Conservation (phyloP, 441 rosid species). For the Corymbia calophylla region DNA sequence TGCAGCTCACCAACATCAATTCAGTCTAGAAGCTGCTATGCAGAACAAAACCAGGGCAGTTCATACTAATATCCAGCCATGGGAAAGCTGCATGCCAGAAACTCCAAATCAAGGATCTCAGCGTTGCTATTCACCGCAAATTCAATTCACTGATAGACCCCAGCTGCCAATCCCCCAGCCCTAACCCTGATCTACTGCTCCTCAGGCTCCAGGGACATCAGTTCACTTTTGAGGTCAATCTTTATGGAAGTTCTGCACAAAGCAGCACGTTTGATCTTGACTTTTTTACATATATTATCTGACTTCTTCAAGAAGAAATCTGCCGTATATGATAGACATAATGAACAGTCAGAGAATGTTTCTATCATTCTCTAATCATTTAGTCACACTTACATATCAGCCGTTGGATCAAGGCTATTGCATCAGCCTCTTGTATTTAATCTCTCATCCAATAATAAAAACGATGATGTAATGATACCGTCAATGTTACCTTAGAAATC, state of each 20-base stretch:
- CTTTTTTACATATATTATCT: not conserved
- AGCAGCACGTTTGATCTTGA: not conserved
- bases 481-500: not conserved
- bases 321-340: not conserved
- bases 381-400: not conserved
- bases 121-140: not conserved
- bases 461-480: accelerated
- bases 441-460: not conserved
- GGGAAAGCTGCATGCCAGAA: not conserved
- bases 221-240: not conserved
- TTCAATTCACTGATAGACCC: not conserved
- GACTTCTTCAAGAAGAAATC: not conserved
- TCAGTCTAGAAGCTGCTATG: not conserved
- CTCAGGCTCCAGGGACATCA: not conserved
- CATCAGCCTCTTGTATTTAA: not conserved
- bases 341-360: not conserved
- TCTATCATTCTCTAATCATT: not conserved
- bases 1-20: not conserved
- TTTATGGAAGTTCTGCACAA: not conserved
- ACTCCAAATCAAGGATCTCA: not conserved
- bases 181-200: not conserved
- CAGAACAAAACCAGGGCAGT: not conserved
- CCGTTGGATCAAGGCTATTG: not conserved
- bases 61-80: not conserved
- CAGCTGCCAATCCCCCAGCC: not conserved